Base-by-base conservation (phyloP, 768 basidiomycete species). In the Rhizopogon salebrosus region DNA sequence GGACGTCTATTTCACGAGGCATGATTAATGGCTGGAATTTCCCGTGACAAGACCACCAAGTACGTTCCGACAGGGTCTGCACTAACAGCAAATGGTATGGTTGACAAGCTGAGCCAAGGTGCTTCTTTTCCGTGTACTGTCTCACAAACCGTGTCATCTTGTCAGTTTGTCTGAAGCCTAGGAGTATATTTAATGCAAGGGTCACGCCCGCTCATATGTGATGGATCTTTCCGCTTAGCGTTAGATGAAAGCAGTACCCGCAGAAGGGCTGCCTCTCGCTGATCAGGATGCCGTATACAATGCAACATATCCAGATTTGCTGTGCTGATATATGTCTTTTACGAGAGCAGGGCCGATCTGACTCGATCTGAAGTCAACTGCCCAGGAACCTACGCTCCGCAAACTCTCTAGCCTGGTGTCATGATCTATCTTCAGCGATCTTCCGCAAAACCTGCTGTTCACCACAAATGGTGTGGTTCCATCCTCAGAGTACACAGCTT, bases 301-400 rank as follows among this genome's bases (percentile, higher is more conserved):
- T 57, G 64, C 58, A 62, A 69, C 66, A 67, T 67, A 67, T 54
- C 39, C 63, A 64, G 63, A 69, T 69, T 65, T 64, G 57, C 51
- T 54, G 55, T 62, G 42, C 64, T 68, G 64, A 63, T 68, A 63
- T 70, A 68, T 68, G 55, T 41, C 36, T 18, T 27, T 68, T 68
- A 68, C 67, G 67, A 51, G 62, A 68, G 22, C 60, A 68, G 68
- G 68, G 67, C 63, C 69, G 67, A 68, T 68, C 68, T 61, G 56
- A 64, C 66, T 68, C 64, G 67, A 70, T 67, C 67, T 60, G 68
- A 64, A 64, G 60, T 57, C 64, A 66, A 58, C 64, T 63, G 62
- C 2, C 63, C 67, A 68, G 69, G 67, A 66, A 65, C 69, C 62
- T 22, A 36, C 24, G 6, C 42, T 52, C 55, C 57, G 9, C 51